These are phyloP conservation scores for Metarhizium sp. DNA, from an alignment of 2,329 filamentous ascomycete species.

Conservation along the genomic window DNA sequence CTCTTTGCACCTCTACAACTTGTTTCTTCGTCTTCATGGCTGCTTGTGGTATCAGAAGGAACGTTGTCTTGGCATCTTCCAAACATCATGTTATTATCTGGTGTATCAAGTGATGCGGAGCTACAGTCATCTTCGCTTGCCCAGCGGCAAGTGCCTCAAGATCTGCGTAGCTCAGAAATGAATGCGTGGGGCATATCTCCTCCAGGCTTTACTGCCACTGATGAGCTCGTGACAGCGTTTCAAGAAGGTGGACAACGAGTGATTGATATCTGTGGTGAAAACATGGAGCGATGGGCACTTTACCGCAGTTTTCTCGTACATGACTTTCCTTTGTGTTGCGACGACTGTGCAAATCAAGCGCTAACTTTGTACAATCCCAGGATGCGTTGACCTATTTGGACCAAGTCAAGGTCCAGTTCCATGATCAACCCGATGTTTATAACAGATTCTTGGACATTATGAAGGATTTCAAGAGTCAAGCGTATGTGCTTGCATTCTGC, in stretches of 20 bases:
- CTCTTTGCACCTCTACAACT: not conserved
- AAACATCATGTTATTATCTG: not conserved
- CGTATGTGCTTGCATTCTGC: constrained; percentile 44
- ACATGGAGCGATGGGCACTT: constrained; percentile 12
- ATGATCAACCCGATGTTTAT: constrained; percentile 94
- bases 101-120: not conserved
- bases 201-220: not conserved
- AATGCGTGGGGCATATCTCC: not conserved
- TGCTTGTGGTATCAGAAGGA: not conserved
- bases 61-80: not conserved
- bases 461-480: constrained; percentile 99
- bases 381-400: constrained; percentile 89
- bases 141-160: not conserved
- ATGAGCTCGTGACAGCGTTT: constrained; percentile 13
- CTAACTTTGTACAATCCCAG: constrained; percentile 20
- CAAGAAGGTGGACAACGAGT: constrained; percentile 12
- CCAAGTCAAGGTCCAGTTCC: constrained; percentile 96
- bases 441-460: constrained; percentile 97
- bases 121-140: not conserved
- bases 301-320: constrained; percentile 17
- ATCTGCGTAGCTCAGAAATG: not conserved
- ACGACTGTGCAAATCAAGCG: not conserved
- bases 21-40: not conserved
- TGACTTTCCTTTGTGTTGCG: constrained; percentile 1
- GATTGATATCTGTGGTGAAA: constrained; percentile 11